Conservation (phyloP, 768 basidiomycete species). For the Termitomyces sp. region DNA sequence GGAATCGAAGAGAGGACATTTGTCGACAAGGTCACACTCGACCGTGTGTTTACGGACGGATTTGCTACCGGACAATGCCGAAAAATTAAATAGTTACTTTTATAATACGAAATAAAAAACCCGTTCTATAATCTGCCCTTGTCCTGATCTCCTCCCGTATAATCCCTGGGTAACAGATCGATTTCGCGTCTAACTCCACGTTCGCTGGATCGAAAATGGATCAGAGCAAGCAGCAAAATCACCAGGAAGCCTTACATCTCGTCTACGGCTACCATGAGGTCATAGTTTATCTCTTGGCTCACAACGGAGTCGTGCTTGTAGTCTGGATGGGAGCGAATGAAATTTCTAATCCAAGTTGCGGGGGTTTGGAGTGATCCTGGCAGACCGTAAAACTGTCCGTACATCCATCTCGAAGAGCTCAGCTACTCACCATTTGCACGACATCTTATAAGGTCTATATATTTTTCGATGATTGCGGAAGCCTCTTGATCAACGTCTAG, state of each 20-base stretch:
- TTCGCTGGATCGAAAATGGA: slow-evolving; percentile 38
- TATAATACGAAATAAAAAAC: background rate
- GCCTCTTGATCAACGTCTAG: slow-evolving; percentile 67
- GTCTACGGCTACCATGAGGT: slow-evolving; percentile 83
- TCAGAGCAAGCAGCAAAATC: background rate
- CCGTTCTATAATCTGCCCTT: slow-evolving; percentile 31
- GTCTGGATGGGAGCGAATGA: slow-evolving; percentile 84
- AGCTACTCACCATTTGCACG: slow-evolving; percentile 69
- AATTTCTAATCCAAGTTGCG: slow-evolving; percentile 90
- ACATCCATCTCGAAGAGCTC: background rate
- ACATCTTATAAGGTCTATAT: slow-evolving; percentile 72
- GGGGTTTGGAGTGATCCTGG: slow-evolving; percentile 77
- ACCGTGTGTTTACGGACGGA: slow-evolving; percentile 42
- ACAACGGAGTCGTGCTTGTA: slow-evolving; percentile 95
- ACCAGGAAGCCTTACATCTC: slow-evolving; percentile 67
- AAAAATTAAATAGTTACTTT: slow-evolving; percentile 2
- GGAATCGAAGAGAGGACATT: slow-evolving; percentile 78
- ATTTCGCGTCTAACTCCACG: slow-evolving; percentile 57
- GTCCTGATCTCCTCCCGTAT: slow-evolving; percentile 42
- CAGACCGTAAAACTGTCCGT: background rate
- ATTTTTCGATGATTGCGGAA: slow-evolving; percentile 59
- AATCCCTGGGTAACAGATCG: slow-evolving; percentile 58
- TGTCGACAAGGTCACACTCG: slow-evolving; percentile 23
- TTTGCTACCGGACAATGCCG: slow-evolving; percentile 20
- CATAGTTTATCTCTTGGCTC: slow-evolving; percentile 88